Conservation (phyloP, 345 rosid species). For the Litchi chinensis region DNA sequence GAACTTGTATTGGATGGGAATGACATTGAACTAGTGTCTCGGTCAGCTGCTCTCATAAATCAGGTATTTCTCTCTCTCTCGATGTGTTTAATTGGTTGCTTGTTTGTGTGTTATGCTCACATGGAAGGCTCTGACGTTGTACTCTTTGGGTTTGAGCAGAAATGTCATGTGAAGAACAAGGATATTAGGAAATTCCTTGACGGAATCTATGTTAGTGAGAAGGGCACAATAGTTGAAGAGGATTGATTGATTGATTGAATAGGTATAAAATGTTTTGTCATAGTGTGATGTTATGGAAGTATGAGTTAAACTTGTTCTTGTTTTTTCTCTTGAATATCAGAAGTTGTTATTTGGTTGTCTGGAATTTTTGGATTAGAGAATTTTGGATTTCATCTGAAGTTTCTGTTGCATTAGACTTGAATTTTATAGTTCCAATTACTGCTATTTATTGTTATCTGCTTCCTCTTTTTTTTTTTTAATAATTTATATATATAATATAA, state of each 20-base stretch:
- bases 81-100: not conserved
- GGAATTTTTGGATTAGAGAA: conserved; percentile 4
- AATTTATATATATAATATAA: too few species aligned
- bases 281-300: not conserved
- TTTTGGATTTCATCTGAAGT: conserved; percentile 11
- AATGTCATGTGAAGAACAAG: conserved; percentile 73
- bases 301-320: not conserved
- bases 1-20: conserved; percentile 63
- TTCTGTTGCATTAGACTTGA: not conserved
- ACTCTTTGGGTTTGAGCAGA: conserved; percentile 36
- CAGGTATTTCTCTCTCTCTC: conserved; percentile 37
- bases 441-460: not conserved
- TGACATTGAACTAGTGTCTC: conserved; percentile 61
- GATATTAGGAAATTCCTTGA: conserved; percentile 69
- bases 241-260: conserved; percentile 47
- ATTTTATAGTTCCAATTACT: not conserved
- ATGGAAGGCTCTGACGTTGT: not conserved
- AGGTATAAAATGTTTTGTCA: not conserved
- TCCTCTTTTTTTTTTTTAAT: too few species aligned
- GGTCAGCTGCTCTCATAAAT: conserved; percentile 62
- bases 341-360: not conserved
- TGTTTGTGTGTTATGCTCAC: not conserved
- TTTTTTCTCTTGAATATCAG: conserved; percentile 9
- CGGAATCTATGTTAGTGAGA: conserved; percentile 68
- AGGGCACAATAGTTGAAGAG: conserved; percentile 45